Conservation (phyloP, 495 filamentous ascomycete genomes). For the Aspergillus conjunctus region DNA sequence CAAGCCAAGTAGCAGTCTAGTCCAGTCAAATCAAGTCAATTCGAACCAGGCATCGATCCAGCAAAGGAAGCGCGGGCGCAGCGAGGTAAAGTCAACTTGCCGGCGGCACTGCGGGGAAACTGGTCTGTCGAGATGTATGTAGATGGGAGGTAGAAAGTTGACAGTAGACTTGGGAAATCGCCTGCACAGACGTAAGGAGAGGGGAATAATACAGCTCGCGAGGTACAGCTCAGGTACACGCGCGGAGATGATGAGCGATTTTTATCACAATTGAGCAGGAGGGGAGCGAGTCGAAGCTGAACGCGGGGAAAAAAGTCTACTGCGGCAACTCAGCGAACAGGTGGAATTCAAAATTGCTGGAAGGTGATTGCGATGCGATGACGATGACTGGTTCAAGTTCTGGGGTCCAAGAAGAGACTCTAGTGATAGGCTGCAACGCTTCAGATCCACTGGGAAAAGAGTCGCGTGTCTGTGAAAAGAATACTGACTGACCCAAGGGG, state of each 20-base stretch:
- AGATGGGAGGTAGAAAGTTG: not conserved
- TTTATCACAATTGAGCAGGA: not conserved
- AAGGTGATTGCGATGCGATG: no score
- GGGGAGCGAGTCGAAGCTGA: not conserved
- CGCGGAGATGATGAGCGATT: not conserved
- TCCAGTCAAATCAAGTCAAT: no score
- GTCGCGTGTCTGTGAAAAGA: conserved; percentile 6
- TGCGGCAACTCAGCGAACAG: not conserved
- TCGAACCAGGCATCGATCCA: not conserved
- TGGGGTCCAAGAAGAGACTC: not conserved
- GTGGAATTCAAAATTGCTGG: not conserved
- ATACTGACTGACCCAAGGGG: no score
- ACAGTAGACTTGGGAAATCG: not conserved
- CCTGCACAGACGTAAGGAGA: not conserved
- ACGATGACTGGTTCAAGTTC: not conserved
- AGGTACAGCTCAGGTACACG: not conserved
- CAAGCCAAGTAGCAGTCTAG: conserved; percentile 14
- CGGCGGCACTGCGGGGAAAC: conserved; percentile 17
- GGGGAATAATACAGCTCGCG: not conserved
- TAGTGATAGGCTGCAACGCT: not conserved
- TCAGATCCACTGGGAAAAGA: not conserved
- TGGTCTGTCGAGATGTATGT: not conserved
- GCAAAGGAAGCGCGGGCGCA: conserved; percentile 13
- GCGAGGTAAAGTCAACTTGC: conserved; percentile 11
- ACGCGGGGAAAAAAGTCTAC: not conserved